These are phyloP conservation scores for Cryptococcus sp. DNA, from an alignment of 1,284 basidiomycete genomes.

Conservation along the genomic window DNA sequence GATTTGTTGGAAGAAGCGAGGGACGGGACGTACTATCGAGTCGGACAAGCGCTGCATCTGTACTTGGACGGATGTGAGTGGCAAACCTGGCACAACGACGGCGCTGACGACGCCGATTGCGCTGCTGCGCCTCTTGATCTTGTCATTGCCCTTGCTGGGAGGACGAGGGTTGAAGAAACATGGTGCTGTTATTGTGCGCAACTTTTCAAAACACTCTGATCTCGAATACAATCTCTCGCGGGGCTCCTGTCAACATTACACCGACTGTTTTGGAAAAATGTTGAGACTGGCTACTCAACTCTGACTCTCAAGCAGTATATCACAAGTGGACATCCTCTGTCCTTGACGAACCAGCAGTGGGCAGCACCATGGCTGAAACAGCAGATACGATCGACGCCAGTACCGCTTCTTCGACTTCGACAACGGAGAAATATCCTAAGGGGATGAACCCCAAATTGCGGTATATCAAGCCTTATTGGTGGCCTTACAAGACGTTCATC, in stretches of 20 bases:
- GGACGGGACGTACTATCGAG: constrained; percentile 42
- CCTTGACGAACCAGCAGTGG: no score
- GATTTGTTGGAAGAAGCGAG: background rate
- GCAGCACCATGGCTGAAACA: no score
- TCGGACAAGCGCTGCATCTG: constrained; percentile 45
- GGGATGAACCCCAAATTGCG: constrained; percentile 51
- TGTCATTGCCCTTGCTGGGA: background rate
- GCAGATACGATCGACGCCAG: no score
- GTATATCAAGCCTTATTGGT: constrained; percentile 56
- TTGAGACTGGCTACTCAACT: background rate
- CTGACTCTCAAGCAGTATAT: no score
- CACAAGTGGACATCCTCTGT: no score
- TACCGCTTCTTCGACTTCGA: no score
- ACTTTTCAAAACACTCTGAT: no score
- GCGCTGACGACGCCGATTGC: background rate
- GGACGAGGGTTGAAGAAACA: background rate
- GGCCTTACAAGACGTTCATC: constrained; percentile 77
- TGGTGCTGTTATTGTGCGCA: background rate
- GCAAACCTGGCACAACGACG: constrained; percentile 40
- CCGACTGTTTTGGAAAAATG: constrained; percentile 4
- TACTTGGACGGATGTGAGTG: constrained; percentile 38
- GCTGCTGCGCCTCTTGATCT: no score
- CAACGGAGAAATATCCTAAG: constrained; percentile 23
- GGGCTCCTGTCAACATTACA: constrained; percentile 17
- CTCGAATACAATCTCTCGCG: constrained; percentile 1